Conservation (phyloP, 805 yeast genomes). For the Candida montana region DNA sequence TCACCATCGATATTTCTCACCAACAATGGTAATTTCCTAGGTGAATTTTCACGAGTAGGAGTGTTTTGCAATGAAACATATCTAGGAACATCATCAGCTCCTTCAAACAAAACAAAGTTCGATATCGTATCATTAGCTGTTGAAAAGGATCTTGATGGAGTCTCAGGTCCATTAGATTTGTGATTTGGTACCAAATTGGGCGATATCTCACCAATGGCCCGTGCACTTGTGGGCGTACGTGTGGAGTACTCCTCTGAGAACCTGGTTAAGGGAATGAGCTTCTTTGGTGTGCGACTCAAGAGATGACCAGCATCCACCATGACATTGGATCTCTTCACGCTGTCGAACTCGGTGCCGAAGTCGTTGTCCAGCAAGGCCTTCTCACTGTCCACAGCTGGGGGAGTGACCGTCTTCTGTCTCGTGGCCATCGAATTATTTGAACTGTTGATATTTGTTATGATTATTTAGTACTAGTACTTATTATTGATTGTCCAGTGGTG, state of each 20-base stretch:
- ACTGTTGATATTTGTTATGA: too few species aligned
- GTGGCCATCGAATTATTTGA: constrained; percentile 15
- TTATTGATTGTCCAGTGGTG: too few species aligned
- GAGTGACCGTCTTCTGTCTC: background rate
- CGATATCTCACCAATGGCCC: background rate
- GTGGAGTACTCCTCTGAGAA: background rate
- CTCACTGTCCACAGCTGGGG: background rate
- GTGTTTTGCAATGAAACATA: background rate
- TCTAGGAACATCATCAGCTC: background rate
- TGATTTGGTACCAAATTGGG: too few species aligned
- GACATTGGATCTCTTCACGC: constrained; percentile 14
- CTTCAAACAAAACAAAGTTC: too few species aligned
- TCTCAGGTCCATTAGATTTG: too few species aligned
- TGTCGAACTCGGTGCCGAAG: constrained; percentile 19
- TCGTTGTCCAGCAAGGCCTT: constrained; percentile 12
- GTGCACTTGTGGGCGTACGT: background rate
- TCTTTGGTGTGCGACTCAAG: background rate
- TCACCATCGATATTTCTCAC: too few species aligned
- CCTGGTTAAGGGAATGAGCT: background rate
- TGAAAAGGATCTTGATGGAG: too few species aligned
- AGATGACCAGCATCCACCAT: constrained; percentile 9
- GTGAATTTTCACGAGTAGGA: background rate
- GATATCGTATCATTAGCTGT: too few species aligned
- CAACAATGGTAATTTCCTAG: too few species aligned
- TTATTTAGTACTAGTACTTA: too few species aligned